Evolutionary conservation across 148 eudicot species (phyloP), one percentile per base, ranked within the genome.

Genomic region (Vaccinium darrowii): DNA sequence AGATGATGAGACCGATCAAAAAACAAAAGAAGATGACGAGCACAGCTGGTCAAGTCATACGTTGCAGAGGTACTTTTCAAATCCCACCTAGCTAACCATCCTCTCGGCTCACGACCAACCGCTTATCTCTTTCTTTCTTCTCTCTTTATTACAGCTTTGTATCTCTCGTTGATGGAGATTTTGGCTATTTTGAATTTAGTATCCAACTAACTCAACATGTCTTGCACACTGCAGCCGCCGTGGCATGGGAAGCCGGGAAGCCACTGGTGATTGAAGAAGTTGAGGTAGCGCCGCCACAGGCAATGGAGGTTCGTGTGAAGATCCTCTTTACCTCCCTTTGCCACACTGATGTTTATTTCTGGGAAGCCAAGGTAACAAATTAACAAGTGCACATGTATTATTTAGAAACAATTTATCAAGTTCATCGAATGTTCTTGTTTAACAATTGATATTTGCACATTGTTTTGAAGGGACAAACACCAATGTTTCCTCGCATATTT

Each of bases 201-300:
- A 18, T 47, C 21, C 36, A 25, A 43, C 67, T 16, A 18, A 36
- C 15, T 57, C 27, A 14, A 12, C 0, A 4, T 3, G 15, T 21
- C 3, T 33, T 62, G 67, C 47, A 2, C 49, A 27, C 8, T 76
- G 86, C 89, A 89, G 91, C 93, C 78, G 91, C 91, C 7, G 87
- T 91, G 51, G 90, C 89, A 71, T 87, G 93, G 78, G 90, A 84
- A 30, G 90, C 91, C 0, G 90, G 91, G 33, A 80, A 91, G 52
- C 88, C 91, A 27, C 84, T 91, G 81, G 86, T 91, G 81, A 90
- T 91, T 5, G 90, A 91, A 84, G 89, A 91, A 51, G 84, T 89
- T 43, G 83, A 88, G 63, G 93, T 91, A 79, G 91, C 89, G 25
- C 90, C 93, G 19, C 93, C 90, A 19, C 86, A 81, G 72, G 82